Base-by-base conservation (phyloP, 345 rosid genomes). In the Aquilaria malaccensis region DNA sequence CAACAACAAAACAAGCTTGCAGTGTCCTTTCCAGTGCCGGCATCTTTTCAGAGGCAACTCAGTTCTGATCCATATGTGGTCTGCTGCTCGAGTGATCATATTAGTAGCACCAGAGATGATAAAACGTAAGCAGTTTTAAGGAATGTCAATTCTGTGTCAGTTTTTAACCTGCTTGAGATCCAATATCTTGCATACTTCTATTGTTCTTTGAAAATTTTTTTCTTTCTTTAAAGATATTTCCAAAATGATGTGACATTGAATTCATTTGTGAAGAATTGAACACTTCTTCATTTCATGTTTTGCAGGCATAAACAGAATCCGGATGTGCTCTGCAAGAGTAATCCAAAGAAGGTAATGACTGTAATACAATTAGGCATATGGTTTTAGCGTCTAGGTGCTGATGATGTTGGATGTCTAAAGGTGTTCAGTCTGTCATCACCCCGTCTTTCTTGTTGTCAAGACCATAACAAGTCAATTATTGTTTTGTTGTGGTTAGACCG, bases 261-360 rank as follows among this genome's bases (percentile, higher is more conserved):
- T 58, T 79, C 30, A 77, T 80, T 62, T 81, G 97, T 63, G 43
- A 37, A 37, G 7, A 4, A 37, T 87, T 95, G 97, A 82, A 80
- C 71, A 83, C 84, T 41, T 82, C 86, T 0, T 52, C 60, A 30
- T 71, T 77, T 71, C 79, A 83, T 1, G 30, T 69, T 52, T 67
- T 66, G 63, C 81, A 85, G 95, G 95, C 86, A 78, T 2, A 45
- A 31, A 9, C 52, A 7, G 10, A 49, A 11, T 49, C 10, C 43
- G 7, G 43, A 3, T 37, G 43, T 37, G 43, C 3, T 37, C 7
- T 4, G 43, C 7, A 37, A 37, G 43, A 9, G 43, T 4, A 37
- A 9, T 37, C 5, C 43, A 37, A 37, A 37, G 43, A 37, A 37
- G 43, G 43, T 37, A 37, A 37, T 37, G 4, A 37, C 7, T 37